These are phyloP conservation scores for Solanum chmielewskii DNA, from an alignment of 257 asterid species.

Conservation along the genomic window DNA sequence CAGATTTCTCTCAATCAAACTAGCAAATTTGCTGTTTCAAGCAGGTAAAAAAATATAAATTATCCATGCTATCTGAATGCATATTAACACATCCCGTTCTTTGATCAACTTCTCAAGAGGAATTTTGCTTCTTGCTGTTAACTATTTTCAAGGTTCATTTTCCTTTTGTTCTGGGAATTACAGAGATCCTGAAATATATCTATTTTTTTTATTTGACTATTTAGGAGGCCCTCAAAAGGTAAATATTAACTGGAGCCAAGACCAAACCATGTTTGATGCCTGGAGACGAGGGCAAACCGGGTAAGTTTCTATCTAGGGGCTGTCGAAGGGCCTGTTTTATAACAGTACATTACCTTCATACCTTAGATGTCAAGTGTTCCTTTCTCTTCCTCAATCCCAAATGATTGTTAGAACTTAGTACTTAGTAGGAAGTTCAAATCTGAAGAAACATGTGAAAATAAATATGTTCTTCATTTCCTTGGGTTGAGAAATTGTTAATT, in stretches of 20 bases:
- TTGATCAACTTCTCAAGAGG: background rate
- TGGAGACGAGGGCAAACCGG: conserved; percentile 86
- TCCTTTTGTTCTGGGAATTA: background rate
- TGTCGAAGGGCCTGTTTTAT: background rate
- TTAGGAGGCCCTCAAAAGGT: conserved; percentile 76
- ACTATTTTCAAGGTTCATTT: background rate
- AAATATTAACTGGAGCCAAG: conserved; percentile 57
- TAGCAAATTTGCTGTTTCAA: conserved; percentile 68
- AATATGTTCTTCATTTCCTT: background rate
- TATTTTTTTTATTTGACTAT: background rate
- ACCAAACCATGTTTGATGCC: conserved; percentile 58
- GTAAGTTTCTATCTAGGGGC: conserved; percentile 15
- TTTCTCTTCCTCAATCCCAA: background rate
- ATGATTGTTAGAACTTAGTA: background rate
- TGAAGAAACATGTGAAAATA: background rate
- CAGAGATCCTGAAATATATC: background rate
- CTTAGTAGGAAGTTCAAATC: background rate
- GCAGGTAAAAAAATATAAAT: conserved; percentile 30
- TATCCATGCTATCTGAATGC: background rate
- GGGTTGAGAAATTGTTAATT: background rate
- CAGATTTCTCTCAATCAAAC: conserved; percentile 75
- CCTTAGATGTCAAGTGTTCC: background rate
- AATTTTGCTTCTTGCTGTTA: background rate
- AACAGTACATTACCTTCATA: background rate
- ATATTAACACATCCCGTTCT: background rate